Conservation (phyloP, 352 stramenopile genomes). For the Globisporangium megalacanthum region DNA sequence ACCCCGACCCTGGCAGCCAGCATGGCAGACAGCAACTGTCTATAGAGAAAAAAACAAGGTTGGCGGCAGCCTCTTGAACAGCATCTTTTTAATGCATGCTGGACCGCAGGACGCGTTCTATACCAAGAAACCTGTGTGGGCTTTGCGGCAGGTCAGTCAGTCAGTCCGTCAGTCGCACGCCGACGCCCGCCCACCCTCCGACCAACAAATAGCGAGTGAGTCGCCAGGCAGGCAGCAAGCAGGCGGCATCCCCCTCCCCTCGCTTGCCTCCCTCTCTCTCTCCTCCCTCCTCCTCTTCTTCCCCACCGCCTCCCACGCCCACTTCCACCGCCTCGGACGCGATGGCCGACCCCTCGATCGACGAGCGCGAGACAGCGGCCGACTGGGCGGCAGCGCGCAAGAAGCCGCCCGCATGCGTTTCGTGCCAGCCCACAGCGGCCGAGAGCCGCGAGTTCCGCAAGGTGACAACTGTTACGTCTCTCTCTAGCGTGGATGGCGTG, state of each 20-base stretch:
- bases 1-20: no score
- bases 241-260: no score
- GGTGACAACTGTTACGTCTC: slow-evolving; percentile 19
- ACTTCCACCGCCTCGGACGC: neutral
- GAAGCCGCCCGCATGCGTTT: slow-evolving; percentile 20
- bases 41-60: neutral
- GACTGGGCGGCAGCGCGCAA: slow-evolving; percentile 5
- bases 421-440: slow-evolving; percentile 55
- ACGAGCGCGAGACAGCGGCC: slow-evolving; percentile 1
- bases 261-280: neutral
- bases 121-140: no score
- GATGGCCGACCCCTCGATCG: slow-evolving; percentile 1
- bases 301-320: neutral
- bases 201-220: no score
- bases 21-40: neutral
- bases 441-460: slow-evolving; percentile 82
- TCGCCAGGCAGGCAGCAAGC: no score
- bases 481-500: slow-evolving; percentile 5
- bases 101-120: no score
- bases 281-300: neutral
- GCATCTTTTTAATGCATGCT: no score
- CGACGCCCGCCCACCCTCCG: no score
- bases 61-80: neutral
- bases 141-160: no score
- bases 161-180: no score